These are phyloP conservation scores for Hypoxylon trugodes DNA, from an alignment of 495 filamentous ascomycete species.

Conservation along the genomic window DNA sequence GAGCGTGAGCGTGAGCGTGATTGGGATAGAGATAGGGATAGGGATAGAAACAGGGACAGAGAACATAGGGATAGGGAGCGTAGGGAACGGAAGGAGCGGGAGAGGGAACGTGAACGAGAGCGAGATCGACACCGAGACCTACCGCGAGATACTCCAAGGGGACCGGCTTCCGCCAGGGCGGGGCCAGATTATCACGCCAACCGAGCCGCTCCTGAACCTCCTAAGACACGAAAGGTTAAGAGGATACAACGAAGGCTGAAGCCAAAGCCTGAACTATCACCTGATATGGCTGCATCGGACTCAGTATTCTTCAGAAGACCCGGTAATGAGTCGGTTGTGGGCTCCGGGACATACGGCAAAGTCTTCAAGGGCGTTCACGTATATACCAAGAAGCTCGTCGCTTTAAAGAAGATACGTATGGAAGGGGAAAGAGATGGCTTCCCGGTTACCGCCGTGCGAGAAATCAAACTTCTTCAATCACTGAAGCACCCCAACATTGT, in stretches of 20 bases:
- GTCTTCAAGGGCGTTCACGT: slow-evolving; percentile 98
- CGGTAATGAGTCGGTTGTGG: slow-evolving; percentile 92
- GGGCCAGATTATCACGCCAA: slow-evolving; percentile 57
- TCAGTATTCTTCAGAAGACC: slow-evolving; percentile 93
- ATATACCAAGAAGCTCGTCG: slow-evolving; percentile 88
- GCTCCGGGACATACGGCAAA: slow-evolving; percentile 94
- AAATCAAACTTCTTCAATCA: slow-evolving; percentile 95
- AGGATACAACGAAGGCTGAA: slow-evolving; percentile 76
- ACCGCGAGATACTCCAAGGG: slow-evolving; percentile 56
- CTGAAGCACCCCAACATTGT: slow-evolving; percentile 93
- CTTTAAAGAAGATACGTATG: slow-evolving; percentile 88
- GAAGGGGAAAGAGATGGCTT: slow-evolving; percentile 98
- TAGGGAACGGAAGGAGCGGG: slow-evolving; percentile 1
- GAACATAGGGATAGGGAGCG: slow-evolving; percentile 28
- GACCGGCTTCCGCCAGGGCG: slow-evolving; percentile 62
- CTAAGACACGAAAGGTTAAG: slow-evolving; percentile 67
- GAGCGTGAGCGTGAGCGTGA: slow-evolving; percentile 27
- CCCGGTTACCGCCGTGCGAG: slow-evolving; percentile 93
- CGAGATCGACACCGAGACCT: slow-evolving; percentile 57
- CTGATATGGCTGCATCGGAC: slow-evolving; percentile 76
- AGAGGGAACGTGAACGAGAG: slow-evolving; percentile 11
- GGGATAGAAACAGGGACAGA: slow-evolving; percentile 10
- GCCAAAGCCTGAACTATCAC: slow-evolving; percentile 70
- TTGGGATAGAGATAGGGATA: slow-evolving; percentile 8
- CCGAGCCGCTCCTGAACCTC: slow-evolving; percentile 55